Conservation (phyloP, 1,139 yeast genomes). For the Geotrichum fermentans region DNA sequence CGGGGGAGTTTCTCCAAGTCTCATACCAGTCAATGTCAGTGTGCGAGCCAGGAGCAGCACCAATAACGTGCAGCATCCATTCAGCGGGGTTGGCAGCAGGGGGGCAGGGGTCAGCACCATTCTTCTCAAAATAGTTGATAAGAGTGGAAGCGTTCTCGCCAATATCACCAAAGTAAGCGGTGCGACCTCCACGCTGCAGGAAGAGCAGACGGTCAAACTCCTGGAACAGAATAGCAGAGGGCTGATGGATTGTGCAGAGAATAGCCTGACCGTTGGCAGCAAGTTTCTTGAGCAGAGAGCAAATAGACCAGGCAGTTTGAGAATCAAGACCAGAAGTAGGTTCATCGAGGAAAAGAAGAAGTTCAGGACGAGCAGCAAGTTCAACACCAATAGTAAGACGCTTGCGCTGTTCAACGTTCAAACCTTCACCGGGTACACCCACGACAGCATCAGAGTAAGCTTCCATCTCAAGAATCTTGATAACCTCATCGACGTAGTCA, state of each 20-base stretch:
- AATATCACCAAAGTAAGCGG: constrained; percentile 76
- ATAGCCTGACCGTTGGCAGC: constrained; percentile 79
- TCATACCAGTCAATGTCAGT: constrained; percentile 61
- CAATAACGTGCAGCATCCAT: constrained; percentile 76
- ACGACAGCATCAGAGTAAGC: constrained; percentile 75
- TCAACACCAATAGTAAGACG: constrained; percentile 83
- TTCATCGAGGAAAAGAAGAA: constrained; percentile 76
- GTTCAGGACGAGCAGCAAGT: constrained; percentile 79
- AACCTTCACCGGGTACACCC: constrained; percentile 70
- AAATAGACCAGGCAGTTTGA: constrained; percentile 85
- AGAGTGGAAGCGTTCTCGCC: constrained; percentile 59
- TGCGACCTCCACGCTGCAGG: constrained; percentile 67
- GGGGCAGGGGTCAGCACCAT: constrained; percentile 66
- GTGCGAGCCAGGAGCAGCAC: constrained; percentile 73
- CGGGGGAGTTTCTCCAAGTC: constrained; percentile 60
- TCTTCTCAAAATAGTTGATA: constrained; percentile 61
- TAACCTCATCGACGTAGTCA: constrained; percentile 66
- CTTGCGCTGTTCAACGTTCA: constrained; percentile 83
- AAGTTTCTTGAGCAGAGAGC: constrained; percentile 67
- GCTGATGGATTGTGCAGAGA: too few species aligned
- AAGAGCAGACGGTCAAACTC: constrained; percentile 72
- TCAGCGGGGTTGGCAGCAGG: constrained; percentile 72
- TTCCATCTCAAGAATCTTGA: constrained; percentile 65
- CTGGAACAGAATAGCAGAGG: too few species aligned
- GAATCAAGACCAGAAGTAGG: too few species aligned